These are phyloP conservation scores for Starmera stellimalicola DNA, from an alignment of 1,139 yeast species.

Conservation along the genomic window DNA sequence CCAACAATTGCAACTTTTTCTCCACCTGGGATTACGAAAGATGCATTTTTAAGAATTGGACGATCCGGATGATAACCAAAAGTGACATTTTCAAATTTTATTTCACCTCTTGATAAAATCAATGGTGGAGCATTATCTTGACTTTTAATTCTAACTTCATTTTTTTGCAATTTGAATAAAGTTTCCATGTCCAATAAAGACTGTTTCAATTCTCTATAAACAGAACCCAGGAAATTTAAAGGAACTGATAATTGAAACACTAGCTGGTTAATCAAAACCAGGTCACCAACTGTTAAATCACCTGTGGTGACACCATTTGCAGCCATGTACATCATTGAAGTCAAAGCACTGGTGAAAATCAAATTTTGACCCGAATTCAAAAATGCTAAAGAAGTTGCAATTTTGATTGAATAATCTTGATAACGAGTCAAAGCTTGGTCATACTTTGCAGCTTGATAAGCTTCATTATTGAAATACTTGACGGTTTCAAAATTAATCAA, in stretches of 20 bases:
- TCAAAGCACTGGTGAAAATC: conserved; percentile 84
- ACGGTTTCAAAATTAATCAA: conserved; percentile 91
- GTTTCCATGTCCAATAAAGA: conserved; percentile 91
- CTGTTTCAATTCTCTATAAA: conserved; percentile 88
- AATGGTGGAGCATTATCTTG: conserved; percentile 50
- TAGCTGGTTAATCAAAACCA: conserved; percentile 90
- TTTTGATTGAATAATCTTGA: conserved; percentile 76
- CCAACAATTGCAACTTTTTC: conserved; percentile 89
- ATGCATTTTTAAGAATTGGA: conserved; percentile 72
- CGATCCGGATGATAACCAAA: conserved; percentile 89
- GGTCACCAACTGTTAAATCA: conserved; percentile 81
- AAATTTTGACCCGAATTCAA: conserved; percentile 88
- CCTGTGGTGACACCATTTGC: conserved; percentile 86
- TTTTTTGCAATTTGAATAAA: conserved; percentile 70
- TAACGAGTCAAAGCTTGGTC: conserved; percentile 67
- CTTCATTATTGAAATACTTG: conserved; percentile 87
- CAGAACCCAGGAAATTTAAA: conserved; percentile 87
- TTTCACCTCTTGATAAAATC: conserved; percentile 53
- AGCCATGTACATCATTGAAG: conserved; percentile 99
- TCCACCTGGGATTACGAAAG: conserved; percentile 86
- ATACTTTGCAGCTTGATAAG: conserved; percentile 69
- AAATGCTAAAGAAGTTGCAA: conserved; percentile 86
- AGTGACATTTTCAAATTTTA: conserved; percentile 80
- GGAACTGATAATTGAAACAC: conserved; percentile 96
- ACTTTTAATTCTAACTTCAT: conserved; percentile 58